These are phyloP conservation scores for Paracamarosporium sp. DNA, from an alignment of 2,329 filamentous ascomycete genomes.

Conservation along the genomic window DNA sequence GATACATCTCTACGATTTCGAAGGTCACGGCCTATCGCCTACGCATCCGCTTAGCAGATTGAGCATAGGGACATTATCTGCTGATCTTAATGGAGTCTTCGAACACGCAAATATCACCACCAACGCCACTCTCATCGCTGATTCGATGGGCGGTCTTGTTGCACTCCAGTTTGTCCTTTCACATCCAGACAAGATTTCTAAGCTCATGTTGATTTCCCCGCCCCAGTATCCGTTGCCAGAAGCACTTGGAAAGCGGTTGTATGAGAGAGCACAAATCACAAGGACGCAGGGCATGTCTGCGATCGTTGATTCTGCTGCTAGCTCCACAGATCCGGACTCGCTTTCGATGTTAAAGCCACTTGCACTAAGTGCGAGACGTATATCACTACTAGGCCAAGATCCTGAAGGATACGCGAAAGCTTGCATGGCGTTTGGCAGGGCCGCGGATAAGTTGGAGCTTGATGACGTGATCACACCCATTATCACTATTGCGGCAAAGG, in stretches of 20 bases:
- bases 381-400: constrained; percentile 57
- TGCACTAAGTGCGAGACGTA: constrained; percentile 50
- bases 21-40: constrained; percentile 63
- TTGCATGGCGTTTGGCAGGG: constrained; percentile 56
- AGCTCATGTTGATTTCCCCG: constrained; percentile 58
- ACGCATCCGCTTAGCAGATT: constrained; percentile 55
- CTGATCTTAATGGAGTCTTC: constrained; percentile 52
- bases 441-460: constrained; percentile 17
- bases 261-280: constrained; percentile 49
- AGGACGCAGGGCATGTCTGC: constrained; percentile 54
- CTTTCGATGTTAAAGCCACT: constrained; percentile 51
- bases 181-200: constrained; percentile 50
- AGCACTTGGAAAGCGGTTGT: constrained; percentile 34
- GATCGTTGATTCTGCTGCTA: constrained; percentile 45
- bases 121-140: constrained; percentile 55
- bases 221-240: constrained; percentile 55
- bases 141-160: constrained; percentile 60
- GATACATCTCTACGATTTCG: constrained; percentile 59
- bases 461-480: not conserved
- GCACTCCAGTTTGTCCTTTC: constrained; percentile 52
- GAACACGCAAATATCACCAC: constrained; percentile 36
- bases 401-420: constrained; percentile 64
- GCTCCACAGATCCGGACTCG: constrained; percentile 48
- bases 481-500: not conserved
- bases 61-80: constrained; percentile 53